A percentile compares a stretch with the other conserved stretches of the same genome.
Evolutionary conservation across 768 basidiomycete species (phyloP).

Genomic region (Mycena venus): DNA sequence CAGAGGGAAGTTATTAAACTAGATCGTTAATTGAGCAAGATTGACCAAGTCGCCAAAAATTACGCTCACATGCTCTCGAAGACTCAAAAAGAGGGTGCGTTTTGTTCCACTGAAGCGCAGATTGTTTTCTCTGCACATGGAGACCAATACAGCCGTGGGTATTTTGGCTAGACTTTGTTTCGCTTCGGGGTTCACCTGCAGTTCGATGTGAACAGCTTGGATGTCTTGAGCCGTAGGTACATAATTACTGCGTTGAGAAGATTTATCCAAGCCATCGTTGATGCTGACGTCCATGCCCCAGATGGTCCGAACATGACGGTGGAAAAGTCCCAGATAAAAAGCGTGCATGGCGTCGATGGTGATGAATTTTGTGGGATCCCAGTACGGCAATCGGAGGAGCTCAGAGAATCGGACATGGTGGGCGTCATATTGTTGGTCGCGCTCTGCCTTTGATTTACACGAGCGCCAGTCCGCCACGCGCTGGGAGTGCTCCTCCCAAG

Average conservation of each 20-base stretch:
- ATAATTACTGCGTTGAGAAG: neutral
- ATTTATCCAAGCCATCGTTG: conserved; percentile 35
- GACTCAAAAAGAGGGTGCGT: neutral
- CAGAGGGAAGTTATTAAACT: neutral
- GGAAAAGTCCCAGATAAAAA: conserved; percentile 38
- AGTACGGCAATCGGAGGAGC: conserved; percentile 47
- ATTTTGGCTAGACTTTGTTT: neutral
- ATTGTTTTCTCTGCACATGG: conserved; percentile 8
- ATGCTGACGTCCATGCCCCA: conserved; percentile 40
- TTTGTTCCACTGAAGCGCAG: conserved; percentile 16
- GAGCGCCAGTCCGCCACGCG: conserved; percentile 3
- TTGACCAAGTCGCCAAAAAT: neutral
- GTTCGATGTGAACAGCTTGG: conserved; percentile 3
- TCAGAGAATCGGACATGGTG: conserved; percentile 47
- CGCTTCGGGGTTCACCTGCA: neutral
- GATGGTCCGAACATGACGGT: conserved; percentile 27
- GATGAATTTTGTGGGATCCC: conserved; percentile 39
- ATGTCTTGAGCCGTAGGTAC: neutral
- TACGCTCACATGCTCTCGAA: conserved; percentile 4
- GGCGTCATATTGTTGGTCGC: conserved; percentile 30
- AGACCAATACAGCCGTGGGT: neutral
- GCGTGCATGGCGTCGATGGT: conserved; percentile 51
- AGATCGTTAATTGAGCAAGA: neutral
- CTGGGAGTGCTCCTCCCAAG: conserved; percentile 14
- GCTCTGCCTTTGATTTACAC: neutral